These are phyloP conservation scores for Choiromyces venosus DNA, from an alignment of 495 filamentous ascomycete genomes.

Conservation along the genomic window DNA sequence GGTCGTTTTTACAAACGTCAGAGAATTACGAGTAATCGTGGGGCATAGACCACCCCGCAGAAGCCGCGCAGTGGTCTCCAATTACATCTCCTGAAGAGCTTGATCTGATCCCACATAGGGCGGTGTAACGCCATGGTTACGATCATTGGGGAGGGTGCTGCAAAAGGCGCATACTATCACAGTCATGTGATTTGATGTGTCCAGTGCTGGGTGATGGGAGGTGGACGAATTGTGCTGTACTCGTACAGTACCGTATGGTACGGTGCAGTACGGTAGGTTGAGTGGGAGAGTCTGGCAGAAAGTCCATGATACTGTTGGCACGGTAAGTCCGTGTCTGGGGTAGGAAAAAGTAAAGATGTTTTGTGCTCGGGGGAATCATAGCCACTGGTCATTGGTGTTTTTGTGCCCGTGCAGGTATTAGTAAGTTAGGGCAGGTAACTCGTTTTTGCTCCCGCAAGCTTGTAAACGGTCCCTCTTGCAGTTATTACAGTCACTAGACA, in stretches of 20 bases:
- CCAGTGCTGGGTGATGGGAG: neutral
- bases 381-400: neutral
- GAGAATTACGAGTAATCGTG: no score
- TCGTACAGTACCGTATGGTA: neutral
- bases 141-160: neutral
- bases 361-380: neutral
- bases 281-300: neutral
- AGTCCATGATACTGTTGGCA: neutral
- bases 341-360: neutral
- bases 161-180: neutral
- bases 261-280: neutral
- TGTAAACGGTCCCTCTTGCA: neutral
- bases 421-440: neutral
- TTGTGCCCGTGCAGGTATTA: neutral
- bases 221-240: no score
- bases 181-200: constrained; percentile 1
- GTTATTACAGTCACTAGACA: no score
- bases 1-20: no score
- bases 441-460: neutral
- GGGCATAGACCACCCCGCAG: neutral
- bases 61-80: neutral
- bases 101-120: neutral
- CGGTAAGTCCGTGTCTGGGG: neutral
- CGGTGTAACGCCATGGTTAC: neutral
- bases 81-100: neutral